Conservation (phyloP, 1,139 yeast species). For the Taphrina flavorubra region DNA sequence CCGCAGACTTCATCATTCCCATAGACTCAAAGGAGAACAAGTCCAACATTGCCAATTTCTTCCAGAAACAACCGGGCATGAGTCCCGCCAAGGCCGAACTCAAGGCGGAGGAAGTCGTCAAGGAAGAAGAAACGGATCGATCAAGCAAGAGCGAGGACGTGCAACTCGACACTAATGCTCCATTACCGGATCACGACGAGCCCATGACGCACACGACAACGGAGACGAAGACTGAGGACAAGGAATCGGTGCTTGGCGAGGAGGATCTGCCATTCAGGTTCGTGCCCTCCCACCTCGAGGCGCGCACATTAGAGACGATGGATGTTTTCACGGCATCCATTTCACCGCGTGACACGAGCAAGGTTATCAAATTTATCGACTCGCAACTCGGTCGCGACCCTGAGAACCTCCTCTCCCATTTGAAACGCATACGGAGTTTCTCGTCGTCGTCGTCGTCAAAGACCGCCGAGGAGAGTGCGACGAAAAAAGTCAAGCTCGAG, state of each 20-base stretch:
- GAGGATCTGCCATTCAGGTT: conserved; percentile 36
- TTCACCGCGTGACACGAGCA: conserved; percentile 20
- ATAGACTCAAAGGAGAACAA: conserved; percentile 37
- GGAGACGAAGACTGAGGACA: background rate
- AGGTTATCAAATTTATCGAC: conserved; percentile 27
- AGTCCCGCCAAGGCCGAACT: conserved; percentile 14
- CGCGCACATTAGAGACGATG: conserved; percentile 39
- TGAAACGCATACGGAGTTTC: conserved; percentile 39
- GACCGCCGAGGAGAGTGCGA: background rate
- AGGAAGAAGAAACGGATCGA: conserved; percentile 17
- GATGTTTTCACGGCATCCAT: conserved; percentile 41
- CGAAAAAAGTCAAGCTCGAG: conserved; percentile 23
- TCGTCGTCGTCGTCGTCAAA: background rate
- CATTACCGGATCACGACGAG: conserved; percentile 21
- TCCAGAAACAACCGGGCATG: conserved; percentile 42
- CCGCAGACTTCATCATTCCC: conserved; percentile 46
- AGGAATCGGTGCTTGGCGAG: conserved; percentile 15
- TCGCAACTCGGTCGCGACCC: conserved; percentile 1
- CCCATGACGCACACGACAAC: background rate
- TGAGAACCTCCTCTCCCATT: conserved; percentile 39
- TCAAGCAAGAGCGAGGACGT: background rate
- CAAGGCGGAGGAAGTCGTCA: conserved; percentile 12
- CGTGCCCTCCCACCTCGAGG: conserved; percentile 41
- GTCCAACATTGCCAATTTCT: conserved; percentile 40
- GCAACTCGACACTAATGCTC: conserved; percentile 31